Evolutionary conservation across 192 early-diverging fungal genomes (phyloP).

Genomic region (Rhizoclosmatium globosum): DNA sequence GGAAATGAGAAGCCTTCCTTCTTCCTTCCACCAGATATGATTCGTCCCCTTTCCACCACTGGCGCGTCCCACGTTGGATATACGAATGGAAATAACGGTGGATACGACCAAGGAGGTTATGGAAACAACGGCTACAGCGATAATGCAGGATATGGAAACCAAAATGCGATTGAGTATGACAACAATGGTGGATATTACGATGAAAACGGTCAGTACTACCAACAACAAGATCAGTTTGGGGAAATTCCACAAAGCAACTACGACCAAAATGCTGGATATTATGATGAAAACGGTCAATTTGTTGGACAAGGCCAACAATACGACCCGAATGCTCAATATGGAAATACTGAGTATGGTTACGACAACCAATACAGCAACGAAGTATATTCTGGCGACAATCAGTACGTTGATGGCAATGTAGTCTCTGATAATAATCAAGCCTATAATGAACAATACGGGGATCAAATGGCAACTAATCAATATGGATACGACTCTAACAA

Average conservation of each 20-base stretch:
- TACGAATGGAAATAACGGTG: background rate
- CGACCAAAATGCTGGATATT: background rate
- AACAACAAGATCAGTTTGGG: background rate
- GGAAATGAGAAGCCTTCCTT: background rate
- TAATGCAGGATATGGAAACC: conserved; percentile 14
- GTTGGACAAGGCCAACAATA: background rate
- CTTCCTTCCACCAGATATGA: conserved; percentile 37
- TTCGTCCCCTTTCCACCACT: background rate
- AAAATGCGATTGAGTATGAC: background rate
- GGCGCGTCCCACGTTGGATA: background rate
- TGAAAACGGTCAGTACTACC: background rate
- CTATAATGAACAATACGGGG: conserved; percentile 4
- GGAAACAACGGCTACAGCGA: background rate
- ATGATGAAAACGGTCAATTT: conserved; percentile 9
- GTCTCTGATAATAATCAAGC: conserved; percentile 9
- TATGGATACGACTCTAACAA: conserved; percentile 6
- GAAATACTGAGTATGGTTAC: conserved; percentile 1
- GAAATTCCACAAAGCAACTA: background rate
- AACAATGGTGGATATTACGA: background rate
- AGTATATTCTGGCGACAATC: background rate
- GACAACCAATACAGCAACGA: background rate
- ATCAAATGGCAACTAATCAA: background rate
- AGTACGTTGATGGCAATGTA: conserved; percentile 2
- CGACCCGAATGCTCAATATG: conserved; percentile 2
- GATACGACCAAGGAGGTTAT: conserved; percentile 15